Evolutionary conservation across 257 asterid species (phyloP).

Genomic region (Solanum tacnaense): DNA sequence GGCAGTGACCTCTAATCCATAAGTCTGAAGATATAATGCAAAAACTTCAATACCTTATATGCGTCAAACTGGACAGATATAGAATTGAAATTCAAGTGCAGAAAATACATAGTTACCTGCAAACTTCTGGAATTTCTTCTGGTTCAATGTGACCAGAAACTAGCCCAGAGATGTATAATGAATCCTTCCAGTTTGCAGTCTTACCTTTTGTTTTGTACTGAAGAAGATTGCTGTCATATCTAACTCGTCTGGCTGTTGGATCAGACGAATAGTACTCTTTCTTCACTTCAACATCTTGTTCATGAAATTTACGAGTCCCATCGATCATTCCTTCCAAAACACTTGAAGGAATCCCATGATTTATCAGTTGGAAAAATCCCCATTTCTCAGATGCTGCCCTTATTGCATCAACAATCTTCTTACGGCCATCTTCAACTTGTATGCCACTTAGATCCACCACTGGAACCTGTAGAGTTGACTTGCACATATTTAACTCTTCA

Average conservation of each 20-base stretch:
- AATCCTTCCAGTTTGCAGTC: slow-evolving; percentile 62
- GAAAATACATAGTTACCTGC: slow-evolving; percentile 23
- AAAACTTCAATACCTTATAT: neutral
- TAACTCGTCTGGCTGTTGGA: slow-evolving; percentile 15
- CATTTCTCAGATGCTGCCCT: slow-evolving; percentile 37
- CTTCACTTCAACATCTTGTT: no score
- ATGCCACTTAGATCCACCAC: slow-evolving; percentile 36
- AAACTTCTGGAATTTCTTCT: slow-evolving; percentile 37
- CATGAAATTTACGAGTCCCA: no score
- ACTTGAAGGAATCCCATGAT: slow-evolving; percentile 29
- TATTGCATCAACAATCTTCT: slow-evolving; percentile 17
- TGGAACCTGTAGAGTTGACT: slow-evolving; percentile 21
- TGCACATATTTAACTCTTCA: slow-evolving; percentile 11
- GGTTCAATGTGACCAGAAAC: slow-evolving; percentile 14
- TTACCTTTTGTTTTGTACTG: slow-evolving; percentile 24
- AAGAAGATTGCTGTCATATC: slow-evolving; percentile 43
- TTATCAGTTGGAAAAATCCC: slow-evolving; percentile 51
- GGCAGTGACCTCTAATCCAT: neutral
- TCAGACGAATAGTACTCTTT: no score
- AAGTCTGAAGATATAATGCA: neutral
- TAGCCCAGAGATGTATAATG: slow-evolving; percentile 26
- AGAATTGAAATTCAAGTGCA: no score
- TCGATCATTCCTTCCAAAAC: no score
- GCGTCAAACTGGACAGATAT: neutral
- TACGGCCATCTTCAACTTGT: slow-evolving; percentile 2